These are phyloP conservation scores for Raddia distichophylla DNA, from an alignment of 176 grass and related monocot genomes.

Conservation along the genomic window DNA sequence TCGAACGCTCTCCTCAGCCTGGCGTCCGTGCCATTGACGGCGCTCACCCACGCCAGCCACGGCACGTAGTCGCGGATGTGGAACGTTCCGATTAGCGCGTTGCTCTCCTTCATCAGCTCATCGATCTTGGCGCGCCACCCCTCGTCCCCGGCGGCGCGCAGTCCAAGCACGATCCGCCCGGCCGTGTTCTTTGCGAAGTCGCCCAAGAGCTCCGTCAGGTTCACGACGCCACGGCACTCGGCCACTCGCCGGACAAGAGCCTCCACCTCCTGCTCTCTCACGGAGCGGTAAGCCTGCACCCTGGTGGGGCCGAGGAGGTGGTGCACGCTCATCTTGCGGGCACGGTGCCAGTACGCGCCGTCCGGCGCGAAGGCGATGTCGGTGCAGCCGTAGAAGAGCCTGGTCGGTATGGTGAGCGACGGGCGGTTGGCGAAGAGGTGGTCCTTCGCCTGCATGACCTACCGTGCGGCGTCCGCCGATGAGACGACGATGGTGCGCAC, in stretches of 20 bases:
- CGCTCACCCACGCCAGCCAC: background rate
- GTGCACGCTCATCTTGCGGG: background rate
- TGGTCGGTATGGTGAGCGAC: background rate
- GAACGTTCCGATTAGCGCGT: background rate
- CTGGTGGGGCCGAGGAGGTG: slow-evolving; percentile 5
- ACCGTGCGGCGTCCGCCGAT: background rate
- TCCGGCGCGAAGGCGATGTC: slow-evolving; percentile 14
- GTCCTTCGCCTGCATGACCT: slow-evolving; percentile 5
- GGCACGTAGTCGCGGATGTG: slow-evolving; percentile 16
- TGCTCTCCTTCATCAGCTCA: background rate
- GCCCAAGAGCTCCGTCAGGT: background rate
- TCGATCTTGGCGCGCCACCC: background rate
- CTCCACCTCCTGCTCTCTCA: background rate
- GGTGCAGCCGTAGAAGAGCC: slow-evolving; percentile 25
- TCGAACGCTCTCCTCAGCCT: background rate
- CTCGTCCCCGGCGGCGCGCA: background rate
- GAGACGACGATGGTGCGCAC: background rate
- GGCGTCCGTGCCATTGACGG: background rate
- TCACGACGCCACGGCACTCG: background rate
- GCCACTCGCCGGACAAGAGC: background rate
- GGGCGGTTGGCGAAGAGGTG: slow-evolving; percentile 10
- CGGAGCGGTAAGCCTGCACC: background rate
- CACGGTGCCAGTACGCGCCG: background rate
- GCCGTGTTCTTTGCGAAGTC: background rate
- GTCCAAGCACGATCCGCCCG: background rate